Conservation (phyloP, 768 basidiomycete genomes). For the Leucogyrophana mollusca region DNA sequence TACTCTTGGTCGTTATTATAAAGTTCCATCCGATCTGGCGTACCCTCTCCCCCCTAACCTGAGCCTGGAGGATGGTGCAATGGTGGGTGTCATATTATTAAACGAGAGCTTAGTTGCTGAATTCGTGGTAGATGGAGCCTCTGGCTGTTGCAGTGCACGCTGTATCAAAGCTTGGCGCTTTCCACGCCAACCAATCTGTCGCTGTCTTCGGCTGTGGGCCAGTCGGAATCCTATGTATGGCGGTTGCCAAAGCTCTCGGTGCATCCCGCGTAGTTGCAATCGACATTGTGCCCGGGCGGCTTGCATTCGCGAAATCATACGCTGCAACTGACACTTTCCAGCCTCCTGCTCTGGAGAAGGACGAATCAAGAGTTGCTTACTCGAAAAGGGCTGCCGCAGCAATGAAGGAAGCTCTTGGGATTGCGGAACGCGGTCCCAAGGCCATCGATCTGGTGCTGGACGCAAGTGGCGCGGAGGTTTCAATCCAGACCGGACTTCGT, state of each 20-base stretch:
- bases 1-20: constrained; percentile 85
- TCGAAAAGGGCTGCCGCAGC: constrained; percentile 67
- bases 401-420: constrained; percentile 63
- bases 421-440: constrained; percentile 67
- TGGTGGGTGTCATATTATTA: constrained; percentile 49
- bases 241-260: constrained; percentile 92
- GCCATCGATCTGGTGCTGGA: constrained; percentile 88
- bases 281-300: constrained; percentile 71
- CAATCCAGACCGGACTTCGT: constrained; percentile 82
- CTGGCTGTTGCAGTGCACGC: constrained; percentile 91
- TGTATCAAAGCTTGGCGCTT: constrained; percentile 69
- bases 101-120: too few relatives aligned
- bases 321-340: constrained; percentile 77
- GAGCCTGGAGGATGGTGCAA: constrained; percentile 90
- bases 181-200: constrained; percentile 74
- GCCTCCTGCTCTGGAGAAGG: constrained; percentile 57
- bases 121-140: constrained; percentile 75
- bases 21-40: constrained; percentile 80
- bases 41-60: constrained; percentile 83
- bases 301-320: constrained; percentile 84
- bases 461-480: constrained; percentile 90
- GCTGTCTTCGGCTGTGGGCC: constrained; percentile 90
- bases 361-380: constrained; percentile 69
- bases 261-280: constrained; percentile 83
- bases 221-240: constrained; percentile 87